phyloP scores from a whole-genome alignment of 768 basidiomycete genomes.

The Trametes gibbosa region DNA sequence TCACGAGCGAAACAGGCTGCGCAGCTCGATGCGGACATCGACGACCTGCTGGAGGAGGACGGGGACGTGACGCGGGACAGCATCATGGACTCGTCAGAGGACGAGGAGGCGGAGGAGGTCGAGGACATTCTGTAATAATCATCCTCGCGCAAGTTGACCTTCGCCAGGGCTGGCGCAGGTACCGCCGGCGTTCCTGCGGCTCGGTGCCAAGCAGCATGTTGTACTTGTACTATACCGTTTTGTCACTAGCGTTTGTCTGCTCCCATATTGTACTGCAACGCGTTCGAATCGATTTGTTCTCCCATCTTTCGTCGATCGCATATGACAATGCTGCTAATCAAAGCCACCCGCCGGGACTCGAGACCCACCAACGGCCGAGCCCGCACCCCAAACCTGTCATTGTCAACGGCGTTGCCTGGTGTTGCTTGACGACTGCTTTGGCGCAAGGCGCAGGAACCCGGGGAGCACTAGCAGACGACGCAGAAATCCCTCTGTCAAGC shows the following conservation, averaged over 20 bases:
- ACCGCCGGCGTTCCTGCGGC: too few relatives aligned
- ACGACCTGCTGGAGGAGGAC: constrained; percentile 16
- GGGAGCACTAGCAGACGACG: neutral
- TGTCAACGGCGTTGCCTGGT: too few relatives aligned
- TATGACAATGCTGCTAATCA: neutral
- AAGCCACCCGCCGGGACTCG: neutral
- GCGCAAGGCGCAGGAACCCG: neutral
- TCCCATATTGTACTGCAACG: neutral
- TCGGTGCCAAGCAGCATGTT: too few relatives aligned
- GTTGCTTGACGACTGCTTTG: neutral
- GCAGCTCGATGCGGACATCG: constrained; percentile 15
- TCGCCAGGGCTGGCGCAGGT: too few relatives aligned
- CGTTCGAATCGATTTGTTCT: too few relatives aligned
- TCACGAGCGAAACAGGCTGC: constrained; percentile 19
- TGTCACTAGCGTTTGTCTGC: neutral
- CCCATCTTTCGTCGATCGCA: too few relatives aligned
- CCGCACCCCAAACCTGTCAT: neutral
- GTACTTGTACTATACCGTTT: neutral
- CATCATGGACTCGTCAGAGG: constrained; percentile 45
- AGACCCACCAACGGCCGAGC: too few relatives aligned
- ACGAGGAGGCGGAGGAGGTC: constrained; percentile 41
- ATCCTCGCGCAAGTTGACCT: too few relatives aligned
- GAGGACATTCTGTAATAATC: constrained; percentile 22
- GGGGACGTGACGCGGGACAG: constrained; percentile 39
- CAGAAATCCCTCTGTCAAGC: neutral